Conservation (phyloP, 805 yeast species). For the Jamesozyma hellenica region DNA sequence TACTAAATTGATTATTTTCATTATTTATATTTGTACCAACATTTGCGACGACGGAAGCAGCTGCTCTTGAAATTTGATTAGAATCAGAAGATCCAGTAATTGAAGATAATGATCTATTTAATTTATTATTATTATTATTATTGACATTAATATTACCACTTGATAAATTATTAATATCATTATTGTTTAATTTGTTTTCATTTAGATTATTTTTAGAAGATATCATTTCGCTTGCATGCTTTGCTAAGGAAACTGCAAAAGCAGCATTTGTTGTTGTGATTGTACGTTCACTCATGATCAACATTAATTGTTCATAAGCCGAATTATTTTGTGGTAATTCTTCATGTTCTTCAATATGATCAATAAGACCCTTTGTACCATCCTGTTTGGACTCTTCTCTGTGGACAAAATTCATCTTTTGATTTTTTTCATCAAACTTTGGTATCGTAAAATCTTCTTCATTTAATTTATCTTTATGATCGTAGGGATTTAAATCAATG, state of each 20-base stretch:
- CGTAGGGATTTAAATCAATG: constrained; percentile 63
- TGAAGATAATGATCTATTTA: constrained; percentile 16
- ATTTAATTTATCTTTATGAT: constrained; percentile 31
- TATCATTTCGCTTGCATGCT: constrained; percentile 19
- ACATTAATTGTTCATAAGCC: constrained; percentile 87
- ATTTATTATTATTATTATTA: background rate
- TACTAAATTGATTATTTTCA: constrained; percentile 58
- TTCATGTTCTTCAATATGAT: constrained; percentile 48
- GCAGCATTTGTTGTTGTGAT: constrained; percentile 33
- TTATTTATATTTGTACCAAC: constrained; percentile 26
- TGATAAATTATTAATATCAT: constrained; percentile 4
- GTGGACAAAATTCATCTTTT: constrained; percentile 30
- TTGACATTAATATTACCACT: background rate
- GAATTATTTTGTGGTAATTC: constrained; percentile 66
- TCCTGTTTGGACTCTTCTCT: constrained; percentile 33
- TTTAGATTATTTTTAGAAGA: background rate
- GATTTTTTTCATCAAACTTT: constrained; percentile 30
- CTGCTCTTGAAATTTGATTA: constrained; percentile 28
- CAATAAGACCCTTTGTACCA: constrained; percentile 33
- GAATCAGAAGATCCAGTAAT: background rate
- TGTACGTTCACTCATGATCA: constrained; percentile 44
- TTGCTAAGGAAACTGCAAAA: constrained; percentile 29
- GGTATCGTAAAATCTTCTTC: constrained; percentile 34
- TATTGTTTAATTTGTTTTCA: background rate
- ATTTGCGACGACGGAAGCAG: constrained; percentile 34